phyloP scores from a whole-genome alignment of 768 basidiomycete genomes.

The Tubosaeta sp. region DNA sequence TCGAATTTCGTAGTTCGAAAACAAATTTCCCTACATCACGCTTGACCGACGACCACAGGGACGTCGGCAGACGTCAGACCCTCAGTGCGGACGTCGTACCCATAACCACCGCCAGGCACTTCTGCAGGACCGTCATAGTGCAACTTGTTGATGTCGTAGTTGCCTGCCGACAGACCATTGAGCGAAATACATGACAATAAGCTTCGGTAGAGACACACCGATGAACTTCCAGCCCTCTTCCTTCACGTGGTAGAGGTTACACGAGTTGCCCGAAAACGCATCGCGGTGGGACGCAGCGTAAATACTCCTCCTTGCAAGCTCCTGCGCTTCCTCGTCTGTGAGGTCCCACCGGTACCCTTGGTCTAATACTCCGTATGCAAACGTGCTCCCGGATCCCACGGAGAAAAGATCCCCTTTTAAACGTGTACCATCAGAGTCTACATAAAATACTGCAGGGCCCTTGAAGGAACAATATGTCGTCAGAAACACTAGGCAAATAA shows the following conservation, averaged over 20 bases:
- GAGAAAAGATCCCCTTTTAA: constrained; percentile 98
- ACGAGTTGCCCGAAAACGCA: constrained; percentile 93
- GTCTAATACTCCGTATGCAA: constrained; percentile 98
- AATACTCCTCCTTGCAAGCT: constrained; percentile 89
- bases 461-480: constrained; percentile 29
- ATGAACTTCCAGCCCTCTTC: constrained; percentile 96
- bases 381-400: constrained; percentile 96
- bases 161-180: constrained; percentile 48
- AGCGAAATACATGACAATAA: constrained; percentile 1
- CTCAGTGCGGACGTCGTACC: constrained; percentile 69
- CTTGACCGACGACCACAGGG: constrained; percentile 32
- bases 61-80: constrained; percentile 53
- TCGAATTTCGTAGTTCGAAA: background rate
- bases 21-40: constrained; percentile 23
- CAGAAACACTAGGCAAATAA: background rate
- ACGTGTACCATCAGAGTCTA: constrained; percentile 95
- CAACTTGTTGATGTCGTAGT: constrained; percentile 86
- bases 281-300: constrained; percentile 97
- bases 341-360: constrained; percentile 95
- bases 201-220: constrained; percentile 45
- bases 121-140: constrained; percentile 87
- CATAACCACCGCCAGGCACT: constrained; percentile 71
- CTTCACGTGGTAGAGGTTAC: constrained; percentile 94
- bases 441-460: constrained; percentile 95
- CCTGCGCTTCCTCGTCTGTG: constrained; percentile 88